Conservation (phyloP, 768 basidiomycete genomes). For the Glaciozyma antarctica region DNA sequence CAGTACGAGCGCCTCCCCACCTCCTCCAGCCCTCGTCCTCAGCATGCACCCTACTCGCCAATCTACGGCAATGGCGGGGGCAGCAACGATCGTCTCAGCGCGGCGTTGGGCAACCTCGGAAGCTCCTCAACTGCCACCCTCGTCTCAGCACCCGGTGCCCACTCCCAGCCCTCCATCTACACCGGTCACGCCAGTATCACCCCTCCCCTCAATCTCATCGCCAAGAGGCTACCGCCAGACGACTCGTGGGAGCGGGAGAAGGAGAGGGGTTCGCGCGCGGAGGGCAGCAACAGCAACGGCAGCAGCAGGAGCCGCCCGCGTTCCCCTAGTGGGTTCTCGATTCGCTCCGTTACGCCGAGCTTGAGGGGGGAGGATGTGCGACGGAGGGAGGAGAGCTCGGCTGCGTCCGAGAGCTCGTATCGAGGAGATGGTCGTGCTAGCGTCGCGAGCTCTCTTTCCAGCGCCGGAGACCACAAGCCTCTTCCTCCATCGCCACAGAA, state of each 20-base stretch:
- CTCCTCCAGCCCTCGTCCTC: constrained; percentile 1
- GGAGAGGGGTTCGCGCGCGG: neutral
- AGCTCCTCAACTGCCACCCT: neutral
- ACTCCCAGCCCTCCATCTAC: neutral
- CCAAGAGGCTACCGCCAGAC: neutral
- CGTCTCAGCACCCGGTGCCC: neutral
- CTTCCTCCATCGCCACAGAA: constrained; percentile 9
- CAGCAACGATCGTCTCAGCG: constrained; percentile 10
- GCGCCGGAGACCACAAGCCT: constrained; percentile 10
- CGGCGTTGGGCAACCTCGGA: constrained; percentile 15
- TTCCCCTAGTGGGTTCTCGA: constrained; percentile 7
- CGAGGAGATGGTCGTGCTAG: constrained; percentile 8
- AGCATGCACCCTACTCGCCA: constrained; percentile 17
- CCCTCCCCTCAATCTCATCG: constrained; percentile 3
- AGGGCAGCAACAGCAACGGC: neutral
- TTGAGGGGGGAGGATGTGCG: constrained; percentile 42
- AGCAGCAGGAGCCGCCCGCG: neutral
- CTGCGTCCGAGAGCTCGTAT: neutral
- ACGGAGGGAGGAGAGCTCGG: constrained; percentile 14
- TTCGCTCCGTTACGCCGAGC: constrained; percentile 20
- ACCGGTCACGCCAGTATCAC: constrained; percentile 4
- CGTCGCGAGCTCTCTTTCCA: constrained; percentile 9
- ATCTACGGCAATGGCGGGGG: neutral
- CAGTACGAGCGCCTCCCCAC: constrained; percentile 24
- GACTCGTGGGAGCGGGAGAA: neutral